Conservation (phyloP, 306 rosid genomes). For the Carpinus viminea region DNA sequence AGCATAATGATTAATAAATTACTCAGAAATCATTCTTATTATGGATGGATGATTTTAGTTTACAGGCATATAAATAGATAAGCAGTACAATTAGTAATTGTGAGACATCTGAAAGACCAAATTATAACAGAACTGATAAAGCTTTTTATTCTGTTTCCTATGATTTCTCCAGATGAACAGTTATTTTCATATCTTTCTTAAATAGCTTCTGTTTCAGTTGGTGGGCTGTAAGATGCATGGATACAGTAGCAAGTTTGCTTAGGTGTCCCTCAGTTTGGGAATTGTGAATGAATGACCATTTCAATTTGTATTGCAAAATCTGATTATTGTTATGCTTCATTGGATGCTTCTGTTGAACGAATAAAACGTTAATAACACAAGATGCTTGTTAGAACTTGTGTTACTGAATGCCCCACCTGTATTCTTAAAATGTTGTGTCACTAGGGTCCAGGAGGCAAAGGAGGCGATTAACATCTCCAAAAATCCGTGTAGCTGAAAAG, state of each 20-base stretch:
- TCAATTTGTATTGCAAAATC: background rate
- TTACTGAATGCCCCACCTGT: background rate
- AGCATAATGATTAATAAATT: background rate
- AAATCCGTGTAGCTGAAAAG: constrained; percentile 6
- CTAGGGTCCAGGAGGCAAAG: constrained; percentile 29
- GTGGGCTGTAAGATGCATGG: too few species aligned
- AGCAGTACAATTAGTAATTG: background rate
- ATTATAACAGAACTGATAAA: background rate
- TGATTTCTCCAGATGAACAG: background rate
- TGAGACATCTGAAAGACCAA: constrained; percentile 5
- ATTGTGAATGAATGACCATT: background rate
- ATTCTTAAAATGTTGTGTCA: background rate
- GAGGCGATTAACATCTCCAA: constrained; percentile 16
- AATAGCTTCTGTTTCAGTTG: too few species aligned
- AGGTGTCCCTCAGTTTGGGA: background rate
- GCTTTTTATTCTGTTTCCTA: background rate
- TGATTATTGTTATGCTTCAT: background rate
- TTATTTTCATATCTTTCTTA: background rate
- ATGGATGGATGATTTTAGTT: too few species aligned
- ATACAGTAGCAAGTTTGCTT: background rate
- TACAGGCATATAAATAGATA: background rate
- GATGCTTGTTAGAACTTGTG: background rate
- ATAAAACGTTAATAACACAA: background rate
- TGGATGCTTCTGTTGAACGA: background rate
- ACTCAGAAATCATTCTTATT: background rate